phyloP scores from a whole-genome alignment of 2,329 filamentous ascomycete genomes.

The Colletotrichum eleusines region DNA sequence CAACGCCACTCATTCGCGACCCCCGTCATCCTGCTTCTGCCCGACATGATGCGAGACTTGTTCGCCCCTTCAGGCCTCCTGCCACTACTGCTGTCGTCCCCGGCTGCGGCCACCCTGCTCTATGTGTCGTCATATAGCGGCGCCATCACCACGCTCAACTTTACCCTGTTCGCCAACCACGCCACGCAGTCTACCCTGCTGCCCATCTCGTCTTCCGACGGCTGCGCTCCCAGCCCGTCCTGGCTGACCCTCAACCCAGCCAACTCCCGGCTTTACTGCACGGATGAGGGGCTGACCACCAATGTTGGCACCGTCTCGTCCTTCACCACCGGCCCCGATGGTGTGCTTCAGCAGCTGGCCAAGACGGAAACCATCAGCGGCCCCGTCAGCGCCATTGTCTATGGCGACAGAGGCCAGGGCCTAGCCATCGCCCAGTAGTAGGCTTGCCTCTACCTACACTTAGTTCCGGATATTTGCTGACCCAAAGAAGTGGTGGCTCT shows the following conservation, averaged over 20 bases:
- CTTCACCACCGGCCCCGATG: slow-evolving; percentile 54
- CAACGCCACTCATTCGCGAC: slow-evolving; percentile 14
- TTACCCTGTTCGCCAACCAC: slow-evolving; percentile 49
- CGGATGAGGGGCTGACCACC: slow-evolving; percentile 66
- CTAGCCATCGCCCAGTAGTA: slow-evolving; percentile 62
- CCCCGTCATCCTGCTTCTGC: slow-evolving; percentile 10
- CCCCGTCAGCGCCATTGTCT: slow-evolving; percentile 59
- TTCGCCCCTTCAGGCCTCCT: slow-evolving; percentile 36
- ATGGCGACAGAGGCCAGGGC: slow-evolving; percentile 55
- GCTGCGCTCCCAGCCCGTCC: slow-evolving; percentile 67
- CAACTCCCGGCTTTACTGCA: slow-evolving; percentile 66
- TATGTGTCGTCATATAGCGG: slow-evolving; percentile 64
- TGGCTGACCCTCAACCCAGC: slow-evolving; percentile 70
- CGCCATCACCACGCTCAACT: slow-evolving; percentile 61
- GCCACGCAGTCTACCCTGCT: slow-evolving; percentile 51
- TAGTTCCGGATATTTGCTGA: slow-evolving; percentile 7
- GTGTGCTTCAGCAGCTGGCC: slow-evolving; percentile 54
- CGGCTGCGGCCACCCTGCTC: slow-evolving; percentile 55
- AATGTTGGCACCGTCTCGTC: slow-evolving; percentile 63
- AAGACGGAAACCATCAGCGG: slow-evolving; percentile 53
- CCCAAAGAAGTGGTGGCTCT: slow-evolving; percentile 51
- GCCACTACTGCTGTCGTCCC: slow-evolving; percentile 42
- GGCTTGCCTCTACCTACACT: slow-evolving; percentile 43
- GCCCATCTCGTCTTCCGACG: slow-evolving; percentile 56
- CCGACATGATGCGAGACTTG: slow-evolving; percentile 41